These are phyloP conservation scores for Huntiella savannae DNA, from an alignment of 2,329 filamentous ascomycete species.

Conservation along the genomic window DNA sequence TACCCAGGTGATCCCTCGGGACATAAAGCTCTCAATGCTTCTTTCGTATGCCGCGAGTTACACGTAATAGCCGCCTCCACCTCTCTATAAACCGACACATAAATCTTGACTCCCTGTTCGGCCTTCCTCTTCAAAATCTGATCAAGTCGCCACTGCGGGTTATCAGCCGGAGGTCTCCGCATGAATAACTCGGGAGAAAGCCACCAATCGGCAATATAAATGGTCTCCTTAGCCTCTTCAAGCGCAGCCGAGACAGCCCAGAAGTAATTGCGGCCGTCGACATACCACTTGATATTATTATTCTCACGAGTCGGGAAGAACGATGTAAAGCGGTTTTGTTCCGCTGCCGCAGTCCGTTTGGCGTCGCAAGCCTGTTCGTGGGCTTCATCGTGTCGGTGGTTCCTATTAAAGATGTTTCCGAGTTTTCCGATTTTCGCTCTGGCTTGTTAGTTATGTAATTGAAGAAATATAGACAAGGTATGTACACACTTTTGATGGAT, in stretches of 20 bases:
- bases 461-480: background rate
- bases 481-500: constrained; percentile 37
- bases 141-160: constrained; percentile 77
- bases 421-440: constrained; percentile 42
- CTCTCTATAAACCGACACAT: constrained; percentile 82
- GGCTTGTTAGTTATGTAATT: background rate
- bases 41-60: constrained; percentile 85
- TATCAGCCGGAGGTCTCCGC: constrained; percentile 60
- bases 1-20: constrained; percentile 64
- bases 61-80: constrained; percentile 66
- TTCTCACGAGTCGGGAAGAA: constrained; percentile 75
- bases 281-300: constrained; percentile 91
- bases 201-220: constrained; percentile 98
- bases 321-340: constrained; percentile 68
- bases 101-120: constrained; percentile 87
- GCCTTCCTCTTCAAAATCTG: constrained; percentile 72
- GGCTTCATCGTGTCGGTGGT: constrained; percentile 84
- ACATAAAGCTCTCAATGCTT: constrained; percentile 60
- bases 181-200: constrained; percentile 75
- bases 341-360: constrained; percentile 53
- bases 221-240: constrained; percentile 77
- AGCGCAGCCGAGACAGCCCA: constrained; percentile 81
- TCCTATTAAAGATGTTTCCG: constrained; percentile 54
- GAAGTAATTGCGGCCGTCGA: constrained; percentile 88
- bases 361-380: constrained; percentile 71